Base-by-base conservation (phyloP, 768 basidiomycete genomes). In the Amanita pseudoporphyria region DNA sequence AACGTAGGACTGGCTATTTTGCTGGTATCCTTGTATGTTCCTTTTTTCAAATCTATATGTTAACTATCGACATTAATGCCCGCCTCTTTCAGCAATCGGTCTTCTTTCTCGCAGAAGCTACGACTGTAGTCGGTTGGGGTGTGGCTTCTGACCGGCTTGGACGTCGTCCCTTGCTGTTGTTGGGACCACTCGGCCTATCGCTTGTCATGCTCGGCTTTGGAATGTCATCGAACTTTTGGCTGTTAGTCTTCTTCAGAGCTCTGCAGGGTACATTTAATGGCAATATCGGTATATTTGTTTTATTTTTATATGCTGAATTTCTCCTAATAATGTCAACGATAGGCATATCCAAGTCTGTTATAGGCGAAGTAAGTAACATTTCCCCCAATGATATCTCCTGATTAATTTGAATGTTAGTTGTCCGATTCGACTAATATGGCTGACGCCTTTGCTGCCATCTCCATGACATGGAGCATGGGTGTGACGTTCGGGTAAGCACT, bases 91-190 rank as follows among this genome's bases (percentile, higher is more conserved):
- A 69, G 66, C 65, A 66, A 53, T 68, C 67, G 6, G 49, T 64
- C 16, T 70, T 69, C 52, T 69, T 63, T 53, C 45, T 60, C 19
- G 62, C 65, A 10, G 71, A 76, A 58, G 65, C 65, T 18, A 28
- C 67, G 6, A 71, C 69, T 5, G 70, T 72, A n/a, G 61, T 74
- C 14, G 62, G 64, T 28, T 76, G 73, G 73, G 70, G 71, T 4
- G 60, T 67, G 50, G 56, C 69, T 14, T 72, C 74, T 3, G 74
- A 75, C 54, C 59, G 62, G 19, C 53, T 69, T 51, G 76, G 74
- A 3, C 65, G 74, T 16, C 58, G 66, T 35, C 73, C 74, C 16
- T 58, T 74, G 3, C 55, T 77, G 19, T 58, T 76, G 3, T 51
- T 70, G n/a, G 74, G 71, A 0, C 69, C 71, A 0, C 53, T 72